Base-by-base conservation (phyloP, 768 basidiomycete species). In the Amanita molliuscula region DNA sequence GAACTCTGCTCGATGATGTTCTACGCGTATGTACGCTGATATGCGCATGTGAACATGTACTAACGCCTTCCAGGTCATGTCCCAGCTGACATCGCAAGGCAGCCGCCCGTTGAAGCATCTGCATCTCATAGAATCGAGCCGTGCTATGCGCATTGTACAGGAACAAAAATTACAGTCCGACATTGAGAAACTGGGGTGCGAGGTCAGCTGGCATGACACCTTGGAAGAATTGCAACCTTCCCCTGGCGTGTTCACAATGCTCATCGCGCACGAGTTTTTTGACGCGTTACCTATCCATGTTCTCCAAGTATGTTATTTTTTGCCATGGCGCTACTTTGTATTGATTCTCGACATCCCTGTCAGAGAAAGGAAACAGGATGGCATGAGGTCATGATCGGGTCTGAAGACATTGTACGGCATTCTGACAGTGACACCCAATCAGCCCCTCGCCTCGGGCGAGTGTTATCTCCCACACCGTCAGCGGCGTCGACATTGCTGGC, bases 211-310 rank as follows among this genome's bases (percentile, higher is more conserved):
- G 92, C 77, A 86, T 56, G 76, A 85, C 48, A 72, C 78, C 0
- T 66, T 96, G 15, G 78, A 84, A 34, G 81, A 90, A 15, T 66
- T 99, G 1, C 65, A 74, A 0, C 65, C 60, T 2, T 68, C 70
- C 53, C 57, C 71, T 15, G 67, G 70, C 8, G 61, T 64, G 44
- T 97, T 82, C 63, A 93, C 92, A 0, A 81, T 96, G 71, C 63
- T 96, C 20, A 68, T 97, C 13, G 96, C 96, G 0, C 94, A 99
- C 64, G 96, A 98, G 61, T 95, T 98, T 67, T 98, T 99, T 54
- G 96, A 98, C 62, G 94, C 94, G 0, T 72, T 99, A 38, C 95
- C 96, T 0, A 82, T 97, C 42, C 89, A 96, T 63, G 70, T 93
- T 33, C 68, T 98, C 33, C 82, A 95, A 72, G 93, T 91, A 55